phyloP scores from a whole-genome alignment of 345 rosid genomes.

The Atalantia buxifolia region DNA sequence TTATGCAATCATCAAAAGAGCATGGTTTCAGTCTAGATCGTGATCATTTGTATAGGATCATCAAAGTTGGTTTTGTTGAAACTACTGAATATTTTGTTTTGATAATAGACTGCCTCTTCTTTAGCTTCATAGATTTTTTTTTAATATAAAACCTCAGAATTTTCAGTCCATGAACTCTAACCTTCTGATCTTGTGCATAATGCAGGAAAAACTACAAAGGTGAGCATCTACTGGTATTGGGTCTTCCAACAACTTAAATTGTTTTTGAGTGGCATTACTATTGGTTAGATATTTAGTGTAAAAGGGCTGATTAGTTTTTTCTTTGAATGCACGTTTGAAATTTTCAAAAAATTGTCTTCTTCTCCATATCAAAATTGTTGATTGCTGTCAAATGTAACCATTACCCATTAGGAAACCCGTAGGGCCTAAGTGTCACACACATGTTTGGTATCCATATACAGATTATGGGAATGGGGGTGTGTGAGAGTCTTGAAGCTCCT shows the following conservation, averaged over 20 bases:
- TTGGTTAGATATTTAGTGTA: background rate
- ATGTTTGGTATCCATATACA: background rate
- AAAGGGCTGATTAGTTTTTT: background rate
- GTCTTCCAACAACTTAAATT: background rate
- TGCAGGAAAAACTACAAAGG: slow-evolving; percentile 67
- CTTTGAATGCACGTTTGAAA: background rate
- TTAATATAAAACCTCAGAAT: slow-evolving; percentile 8
- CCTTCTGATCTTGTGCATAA: slow-evolving; percentile 18
- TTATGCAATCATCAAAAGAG: background rate
- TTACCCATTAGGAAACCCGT: background rate
- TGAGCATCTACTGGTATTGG: slow-evolving; percentile 15
- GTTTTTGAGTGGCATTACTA: background rate
- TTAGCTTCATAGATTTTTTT: slow-evolving; percentile 12
- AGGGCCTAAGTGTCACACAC: background rate
- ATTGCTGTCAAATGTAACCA: background rate
- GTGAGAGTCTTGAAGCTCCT: background rate
- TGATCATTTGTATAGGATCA: background rate
- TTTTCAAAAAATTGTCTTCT: background rate
- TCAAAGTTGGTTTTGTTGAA: background rate
- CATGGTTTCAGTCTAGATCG: background rate
- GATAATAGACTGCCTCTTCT: background rate
- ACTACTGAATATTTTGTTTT: background rate
- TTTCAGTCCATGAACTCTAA: slow-evolving; percentile 21
- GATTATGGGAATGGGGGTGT: background rate
- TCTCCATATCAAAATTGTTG: background rate